These are phyloP conservation scores for Psidium friedrichsthalianum DNA, from an alignment of 345 rosid species.

Conservation along the genomic window DNA sequence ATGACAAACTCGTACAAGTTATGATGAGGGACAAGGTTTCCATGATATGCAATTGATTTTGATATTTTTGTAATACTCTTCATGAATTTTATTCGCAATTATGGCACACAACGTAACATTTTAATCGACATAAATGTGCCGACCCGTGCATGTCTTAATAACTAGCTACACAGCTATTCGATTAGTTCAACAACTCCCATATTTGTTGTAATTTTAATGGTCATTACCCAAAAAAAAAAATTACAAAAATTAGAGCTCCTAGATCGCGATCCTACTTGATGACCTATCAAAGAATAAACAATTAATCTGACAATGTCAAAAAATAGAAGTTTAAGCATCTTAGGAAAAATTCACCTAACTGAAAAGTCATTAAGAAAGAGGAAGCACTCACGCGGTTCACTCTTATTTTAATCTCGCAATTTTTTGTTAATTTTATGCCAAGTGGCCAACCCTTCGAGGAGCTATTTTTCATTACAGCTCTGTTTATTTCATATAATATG, in stretches of 20 bases:
- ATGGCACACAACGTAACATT: no score
- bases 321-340: neutral
- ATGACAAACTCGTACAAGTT: neutral
- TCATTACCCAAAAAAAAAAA: neutral
- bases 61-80: neutral
- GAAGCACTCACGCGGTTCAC: neutral
- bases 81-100: neutral
- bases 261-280: neutral
- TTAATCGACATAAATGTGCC: neutral
- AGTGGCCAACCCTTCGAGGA: rapidly evolving
- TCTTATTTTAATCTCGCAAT: neutral
- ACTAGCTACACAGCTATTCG: neutral
- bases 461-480: no score
- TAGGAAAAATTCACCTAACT: neutral
- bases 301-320: neutral
- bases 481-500: rapidly evolving
- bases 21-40: neutral
- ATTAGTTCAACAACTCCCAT: neutral
- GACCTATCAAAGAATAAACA: neutral
- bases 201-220: neutral
- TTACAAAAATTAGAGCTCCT: neutral
- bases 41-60: neutral
- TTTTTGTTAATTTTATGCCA: neutral
- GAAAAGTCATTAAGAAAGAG: neutral
- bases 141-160: neutral